Conservation (phyloP, 768 basidiomycete genomes). For the Dendrothele bispora region DNA sequence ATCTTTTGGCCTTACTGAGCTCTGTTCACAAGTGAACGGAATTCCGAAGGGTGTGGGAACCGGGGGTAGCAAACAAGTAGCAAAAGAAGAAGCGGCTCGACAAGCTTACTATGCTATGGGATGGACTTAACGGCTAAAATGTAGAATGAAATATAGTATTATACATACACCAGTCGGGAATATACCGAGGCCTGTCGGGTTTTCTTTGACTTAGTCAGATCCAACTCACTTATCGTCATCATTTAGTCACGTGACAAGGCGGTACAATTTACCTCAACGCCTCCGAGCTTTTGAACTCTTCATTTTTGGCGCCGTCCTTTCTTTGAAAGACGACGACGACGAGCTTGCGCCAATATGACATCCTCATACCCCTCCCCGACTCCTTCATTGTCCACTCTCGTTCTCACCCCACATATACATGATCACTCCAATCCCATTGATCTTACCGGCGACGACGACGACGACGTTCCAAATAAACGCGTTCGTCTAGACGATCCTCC, state of each 20-base stretch:
- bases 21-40: constrained; percentile 57
- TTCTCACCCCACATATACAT: constrained; percentile 38
- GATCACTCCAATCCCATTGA: constrained; percentile 57
- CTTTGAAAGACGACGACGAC: constrained; percentile 16
- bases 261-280: background rate
- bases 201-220: too few relatives aligned
- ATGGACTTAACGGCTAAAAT: constrained; percentile 51
- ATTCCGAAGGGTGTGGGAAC: constrained; percentile 63
- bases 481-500: constrained; percentile 34
- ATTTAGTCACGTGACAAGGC: background rate
- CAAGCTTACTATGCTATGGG: constrained; percentile 75
- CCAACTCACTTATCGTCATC: constrained; percentile 5
- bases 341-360: constrained; percentile 7
- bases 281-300: constrained; percentile 2
- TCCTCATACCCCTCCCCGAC: constrained; percentile 27
- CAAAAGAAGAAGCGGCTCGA: constrained; percentile 77
- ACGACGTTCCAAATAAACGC: constrained; percentile 45
- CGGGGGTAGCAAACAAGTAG: constrained; percentile 71
- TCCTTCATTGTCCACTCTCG: constrained; percentile 32
- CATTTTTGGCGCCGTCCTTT: constrained; percentile 4
- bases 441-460: constrained; percentile 71
- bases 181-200: too few relatives aligned
- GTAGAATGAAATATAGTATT: too few relatives aligned
- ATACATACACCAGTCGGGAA: too few relatives aligned
- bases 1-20: background rate